A percentile compares a stretch with the other conserved stretches of the same genome.
Conservation (phyloP, 768 basidiomycete species). For the Phylloporus sp. region DNA sequence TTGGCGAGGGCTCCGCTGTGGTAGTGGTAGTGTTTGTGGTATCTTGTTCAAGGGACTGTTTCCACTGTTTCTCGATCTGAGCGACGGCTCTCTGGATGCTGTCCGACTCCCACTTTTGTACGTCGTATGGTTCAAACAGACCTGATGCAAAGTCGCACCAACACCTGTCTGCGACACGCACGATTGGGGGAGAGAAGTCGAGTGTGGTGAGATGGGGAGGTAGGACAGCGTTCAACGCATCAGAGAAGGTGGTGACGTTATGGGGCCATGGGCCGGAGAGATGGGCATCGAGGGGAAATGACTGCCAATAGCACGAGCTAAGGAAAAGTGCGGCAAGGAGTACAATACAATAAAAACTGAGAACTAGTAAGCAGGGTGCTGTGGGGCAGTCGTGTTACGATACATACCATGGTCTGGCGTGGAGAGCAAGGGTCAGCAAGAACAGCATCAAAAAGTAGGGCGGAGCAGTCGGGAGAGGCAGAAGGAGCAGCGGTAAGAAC, state of each 20-base stretch:
- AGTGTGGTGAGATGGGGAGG: constrained; percentile 36
- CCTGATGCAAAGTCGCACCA: constrained; percentile 77
- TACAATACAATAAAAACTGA: constrained; percentile 83
- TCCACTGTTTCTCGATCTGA: constrained; percentile 33
- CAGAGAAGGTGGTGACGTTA: constrained; percentile 69
- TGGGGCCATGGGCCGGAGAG: constrained; percentile 65
- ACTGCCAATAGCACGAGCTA: constrained; percentile 89
- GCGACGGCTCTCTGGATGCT: constrained; percentile 50
- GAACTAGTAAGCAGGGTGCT: constrained; percentile 6
- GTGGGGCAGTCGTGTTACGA: not conserved
- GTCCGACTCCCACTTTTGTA: constrained; percentile 67
- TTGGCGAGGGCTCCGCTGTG: constrained; percentile 13
- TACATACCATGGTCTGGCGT: constrained; percentile 80
- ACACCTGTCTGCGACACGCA: constrained; percentile 72
- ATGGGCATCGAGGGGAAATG: constrained; percentile 60
- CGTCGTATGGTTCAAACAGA: constrained; percentile 75
- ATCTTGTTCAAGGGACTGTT: constrained; percentile 23
- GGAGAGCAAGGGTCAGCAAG: constrained; percentile 70
- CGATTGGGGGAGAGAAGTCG: constrained; percentile 46
- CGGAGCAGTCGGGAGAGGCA: constrained; percentile 76
- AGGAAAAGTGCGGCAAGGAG: constrained; percentile 79
- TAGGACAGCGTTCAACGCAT: constrained; percentile 54
- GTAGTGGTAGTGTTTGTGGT: constrained; percentile 26
- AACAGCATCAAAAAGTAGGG: constrained; percentile 79
- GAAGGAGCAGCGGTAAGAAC: constrained; percentile 73